Conservation (phyloP, 2,329 filamentous ascomycete genomes). For the Trichophyton schoenleinii region DNA sequence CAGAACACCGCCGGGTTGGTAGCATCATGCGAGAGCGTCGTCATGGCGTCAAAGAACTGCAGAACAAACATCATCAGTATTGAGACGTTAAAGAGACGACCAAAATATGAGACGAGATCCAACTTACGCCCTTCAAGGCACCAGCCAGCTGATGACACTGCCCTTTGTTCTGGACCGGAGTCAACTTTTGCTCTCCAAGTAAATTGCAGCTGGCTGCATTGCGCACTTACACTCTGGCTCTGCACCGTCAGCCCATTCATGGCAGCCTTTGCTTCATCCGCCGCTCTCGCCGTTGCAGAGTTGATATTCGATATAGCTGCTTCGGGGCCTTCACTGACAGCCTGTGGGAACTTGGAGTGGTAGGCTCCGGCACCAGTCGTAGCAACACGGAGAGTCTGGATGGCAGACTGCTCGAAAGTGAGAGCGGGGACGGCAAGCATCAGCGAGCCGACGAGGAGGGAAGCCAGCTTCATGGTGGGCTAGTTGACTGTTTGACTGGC, state of each 20-base stretch:
- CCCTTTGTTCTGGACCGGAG: neutral
- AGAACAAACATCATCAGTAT: neutral
- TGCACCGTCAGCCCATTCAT: neutral
- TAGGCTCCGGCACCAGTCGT: neutral
- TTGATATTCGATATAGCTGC: neutral
- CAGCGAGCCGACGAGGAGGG: neutral
- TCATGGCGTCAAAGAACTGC: neutral
- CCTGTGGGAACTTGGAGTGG: neutral
- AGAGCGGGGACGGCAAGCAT: neutral
- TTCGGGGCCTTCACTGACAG: neutral
- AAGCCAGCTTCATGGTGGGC: neutral
- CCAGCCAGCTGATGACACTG: neutral
- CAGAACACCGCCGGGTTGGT: neutral
- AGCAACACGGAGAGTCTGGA: neutral
- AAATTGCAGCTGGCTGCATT: neutral
- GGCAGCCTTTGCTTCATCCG: neutral
- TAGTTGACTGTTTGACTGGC: neutral
- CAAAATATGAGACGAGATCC: neutral
- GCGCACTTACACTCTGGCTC: neutral
- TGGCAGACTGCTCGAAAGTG: neutral
- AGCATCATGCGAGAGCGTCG: neutral
- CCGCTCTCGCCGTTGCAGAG: neutral
- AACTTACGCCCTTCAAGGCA: neutral
- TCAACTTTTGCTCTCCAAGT: neutral
- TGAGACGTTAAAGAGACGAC: neutral